Conservation (phyloP, 2,329 filamentous ascomycete species). For the Neonectria magnoliae region DNA sequence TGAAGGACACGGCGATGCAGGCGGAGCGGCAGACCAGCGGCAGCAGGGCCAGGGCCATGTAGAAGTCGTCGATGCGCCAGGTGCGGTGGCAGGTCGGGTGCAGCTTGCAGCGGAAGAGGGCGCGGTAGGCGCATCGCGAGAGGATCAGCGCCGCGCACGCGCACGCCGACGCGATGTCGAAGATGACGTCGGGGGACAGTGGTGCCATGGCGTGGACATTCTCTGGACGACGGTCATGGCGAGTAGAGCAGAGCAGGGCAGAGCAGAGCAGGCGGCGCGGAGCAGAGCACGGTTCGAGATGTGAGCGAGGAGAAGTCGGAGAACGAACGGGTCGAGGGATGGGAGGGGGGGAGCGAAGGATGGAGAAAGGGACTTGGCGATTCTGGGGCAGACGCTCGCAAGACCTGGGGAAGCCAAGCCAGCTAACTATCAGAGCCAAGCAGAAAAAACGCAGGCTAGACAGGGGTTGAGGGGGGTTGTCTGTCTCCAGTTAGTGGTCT, state of each 20-base stretch:
- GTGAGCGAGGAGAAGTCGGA: too few relatives aligned
- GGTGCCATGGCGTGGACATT: conserved; percentile 27
- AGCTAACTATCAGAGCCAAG: too few relatives aligned
- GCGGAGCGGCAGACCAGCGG: conserved; percentile 43
- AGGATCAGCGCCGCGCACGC: conserved; percentile 43
- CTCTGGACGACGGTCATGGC: conserved; percentile 14
- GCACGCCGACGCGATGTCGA: conserved; percentile 42
- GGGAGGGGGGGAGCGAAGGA: too few relatives aligned
- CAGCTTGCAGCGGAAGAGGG: conserved; percentile 40
- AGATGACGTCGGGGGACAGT: conserved; percentile 38
- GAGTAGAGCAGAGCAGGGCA: not conserved
- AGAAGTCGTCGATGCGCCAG: conserved; percentile 47
- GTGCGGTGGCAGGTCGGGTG: conserved; percentile 44
- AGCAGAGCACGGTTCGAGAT: too few relatives aligned
- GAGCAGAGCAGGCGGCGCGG: too few relatives aligned
- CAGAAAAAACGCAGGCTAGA: too few relatives aligned
- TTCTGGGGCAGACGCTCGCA: too few relatives aligned
- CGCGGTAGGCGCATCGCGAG: conserved; percentile 42
- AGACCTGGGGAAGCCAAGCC: too few relatives aligned
- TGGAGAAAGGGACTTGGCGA: too few relatives aligned
- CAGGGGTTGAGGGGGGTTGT: too few relatives aligned
- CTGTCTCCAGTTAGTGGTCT: too few relatives aligned
- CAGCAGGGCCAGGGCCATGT: conserved; percentile 45
- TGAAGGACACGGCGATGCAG: conserved; percentile 39
- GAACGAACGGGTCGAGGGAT: too few relatives aligned